A percentile compares a stretch with the other conserved stretches of the same genome.
These are phyloP conservation scores for Leccinum subtestaceum DNA, from an alignment of 768 basidiomycete species.

Conservation along the genomic window DNA sequence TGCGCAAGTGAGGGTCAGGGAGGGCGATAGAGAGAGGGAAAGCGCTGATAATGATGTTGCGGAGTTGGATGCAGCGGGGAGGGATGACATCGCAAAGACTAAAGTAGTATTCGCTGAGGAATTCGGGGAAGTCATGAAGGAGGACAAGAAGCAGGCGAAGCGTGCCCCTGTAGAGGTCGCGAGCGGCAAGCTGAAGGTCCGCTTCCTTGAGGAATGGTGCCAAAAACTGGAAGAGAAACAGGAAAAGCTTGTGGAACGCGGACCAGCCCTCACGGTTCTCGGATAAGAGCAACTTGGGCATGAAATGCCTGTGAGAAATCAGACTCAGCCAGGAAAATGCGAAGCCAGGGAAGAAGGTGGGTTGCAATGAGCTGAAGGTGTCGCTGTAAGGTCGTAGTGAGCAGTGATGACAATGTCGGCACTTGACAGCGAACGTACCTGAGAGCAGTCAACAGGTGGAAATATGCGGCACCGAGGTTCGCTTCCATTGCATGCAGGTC, in stretches of 20 bases:
- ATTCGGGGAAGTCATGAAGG: slow-evolving; percentile 98
- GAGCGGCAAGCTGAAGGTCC: slow-evolving; percentile 74
- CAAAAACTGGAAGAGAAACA: slow-evolving; percentile 94
- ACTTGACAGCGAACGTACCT: slow-evolving; percentile 48
- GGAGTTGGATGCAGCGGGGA: slow-evolving; percentile 88
- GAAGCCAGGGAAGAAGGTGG: slow-evolving; percentile 95
- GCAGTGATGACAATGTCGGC: not conserved
- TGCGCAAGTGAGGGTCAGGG: slow-evolving; percentile 83
- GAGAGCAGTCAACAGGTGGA: slow-evolving; percentile 82
- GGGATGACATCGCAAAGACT: slow-evolving; percentile 93
- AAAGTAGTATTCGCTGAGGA: slow-evolving; percentile 95
- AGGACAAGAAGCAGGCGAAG: slow-evolving; percentile 90
- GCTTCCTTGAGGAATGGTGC: slow-evolving; percentile 85
- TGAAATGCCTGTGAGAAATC: slow-evolving; percentile 93
- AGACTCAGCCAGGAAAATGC: slow-evolving; percentile 98
- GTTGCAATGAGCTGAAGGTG: slow-evolving; percentile 93
- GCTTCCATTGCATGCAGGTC: slow-evolving; percentile 86
- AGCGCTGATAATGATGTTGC: slow-evolving; percentile 94
- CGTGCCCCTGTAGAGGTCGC: slow-evolving; percentile 87
- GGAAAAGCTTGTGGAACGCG: slow-evolving; percentile 90
- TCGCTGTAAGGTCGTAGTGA: slow-evolving; percentile 51
- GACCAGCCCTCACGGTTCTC: slow-evolving; percentile 96
- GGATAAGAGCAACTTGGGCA: slow-evolving; percentile 89
- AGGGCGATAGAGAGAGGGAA: slow-evolving; percentile 81
- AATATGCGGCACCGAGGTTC: slow-evolving; percentile 85